phyloP scores from a whole-genome alignment of 345 rosid species.

The Eucalyptus curtisii region DNA sequence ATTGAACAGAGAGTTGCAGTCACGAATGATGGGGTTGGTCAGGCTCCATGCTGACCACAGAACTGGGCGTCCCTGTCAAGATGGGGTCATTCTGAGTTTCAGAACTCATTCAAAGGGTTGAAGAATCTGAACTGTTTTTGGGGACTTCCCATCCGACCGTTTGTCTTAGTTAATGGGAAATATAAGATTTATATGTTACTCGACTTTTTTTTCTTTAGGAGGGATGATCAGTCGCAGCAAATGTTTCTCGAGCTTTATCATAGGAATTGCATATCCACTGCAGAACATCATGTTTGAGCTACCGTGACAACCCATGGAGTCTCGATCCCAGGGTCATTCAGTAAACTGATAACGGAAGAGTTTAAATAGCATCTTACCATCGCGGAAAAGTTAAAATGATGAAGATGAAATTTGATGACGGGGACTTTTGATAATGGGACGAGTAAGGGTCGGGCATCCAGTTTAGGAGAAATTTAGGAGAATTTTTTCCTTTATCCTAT shows the following conservation, averaged over 20 bases:
- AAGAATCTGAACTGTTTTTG: not conserved
- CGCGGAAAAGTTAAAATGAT: not conserved
- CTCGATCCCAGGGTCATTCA: not conserved
- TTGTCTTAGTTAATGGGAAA: not conserved
- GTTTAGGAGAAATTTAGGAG: not conserved
- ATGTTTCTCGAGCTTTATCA: not conserved
- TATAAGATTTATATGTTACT: not conserved
- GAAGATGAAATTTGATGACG: not conserved
- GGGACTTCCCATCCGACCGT: not conserved
- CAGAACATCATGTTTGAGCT: not conserved
- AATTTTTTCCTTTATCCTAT: not conserved
- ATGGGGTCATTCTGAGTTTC: not conserved
- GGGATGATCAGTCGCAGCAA: not conserved
- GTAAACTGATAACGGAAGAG: not conserved
- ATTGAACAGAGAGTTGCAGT: not conserved
- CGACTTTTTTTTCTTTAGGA: not conserved
- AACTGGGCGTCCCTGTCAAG: not conserved
- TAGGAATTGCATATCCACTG: not conserved
- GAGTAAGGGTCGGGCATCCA: not conserved
- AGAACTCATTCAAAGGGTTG: not conserved
- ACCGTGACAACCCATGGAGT: not conserved
- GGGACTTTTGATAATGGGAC: not conserved
- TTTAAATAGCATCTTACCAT: not conserved
- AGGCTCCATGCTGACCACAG: not conserved
- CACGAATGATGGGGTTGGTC: not conserved